Conservation (phyloP, 768 basidiomycete genomes). For the Heimioporus sp. region DNA sequence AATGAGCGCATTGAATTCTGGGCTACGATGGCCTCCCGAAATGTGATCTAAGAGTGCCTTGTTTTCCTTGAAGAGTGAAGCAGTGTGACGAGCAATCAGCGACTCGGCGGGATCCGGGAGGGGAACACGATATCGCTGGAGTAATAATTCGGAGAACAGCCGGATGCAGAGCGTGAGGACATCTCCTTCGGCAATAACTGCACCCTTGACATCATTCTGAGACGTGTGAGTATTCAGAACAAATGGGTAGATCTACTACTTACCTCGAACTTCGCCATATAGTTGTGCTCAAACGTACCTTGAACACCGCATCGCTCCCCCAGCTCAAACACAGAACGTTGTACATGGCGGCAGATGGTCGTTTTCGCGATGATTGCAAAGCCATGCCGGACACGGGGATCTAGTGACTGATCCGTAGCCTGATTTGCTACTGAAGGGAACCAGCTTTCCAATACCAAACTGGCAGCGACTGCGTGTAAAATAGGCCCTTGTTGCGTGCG, state of each 20-base stretch:
- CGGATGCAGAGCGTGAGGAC: too few species aligned
- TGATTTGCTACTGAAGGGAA: constrained; percentile 37
- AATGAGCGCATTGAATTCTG: too few species aligned
- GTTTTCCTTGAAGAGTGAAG: too few species aligned
- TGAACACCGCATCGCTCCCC: constrained; percentile 67
- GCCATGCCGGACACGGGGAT: constrained; percentile 52
- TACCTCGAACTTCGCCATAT: constrained; percentile 55
- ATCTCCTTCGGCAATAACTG: too few species aligned
- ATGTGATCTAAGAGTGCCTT: too few species aligned
- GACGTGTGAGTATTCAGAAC: too few species aligned
- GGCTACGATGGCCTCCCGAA: too few species aligned
- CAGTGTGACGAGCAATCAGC: too few species aligned
- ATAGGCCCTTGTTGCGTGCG: constrained; percentile 66
- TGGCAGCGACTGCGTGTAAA: constrained; percentile 48
- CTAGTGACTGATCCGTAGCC: constrained; percentile 34
- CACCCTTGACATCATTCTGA: too few species aligned
- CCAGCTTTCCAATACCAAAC: constrained; percentile 51
- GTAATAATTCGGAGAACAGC: too few species aligned
- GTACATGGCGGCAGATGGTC: constrained; percentile 52
- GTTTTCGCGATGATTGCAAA: constrained; percentile 57
- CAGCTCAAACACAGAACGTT: constrained; percentile 49
- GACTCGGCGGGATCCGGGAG: too few species aligned
- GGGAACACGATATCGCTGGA: too few species aligned
- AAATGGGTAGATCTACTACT: constrained; percentile 4
- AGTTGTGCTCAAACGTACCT: constrained; percentile 63